Percentiles rank a stretch among this genome's conserved stretches.
Conservation (phyloP, 2,329 filamentous ascomycete genomes). For the Metarhizium brunneum region DNA sequence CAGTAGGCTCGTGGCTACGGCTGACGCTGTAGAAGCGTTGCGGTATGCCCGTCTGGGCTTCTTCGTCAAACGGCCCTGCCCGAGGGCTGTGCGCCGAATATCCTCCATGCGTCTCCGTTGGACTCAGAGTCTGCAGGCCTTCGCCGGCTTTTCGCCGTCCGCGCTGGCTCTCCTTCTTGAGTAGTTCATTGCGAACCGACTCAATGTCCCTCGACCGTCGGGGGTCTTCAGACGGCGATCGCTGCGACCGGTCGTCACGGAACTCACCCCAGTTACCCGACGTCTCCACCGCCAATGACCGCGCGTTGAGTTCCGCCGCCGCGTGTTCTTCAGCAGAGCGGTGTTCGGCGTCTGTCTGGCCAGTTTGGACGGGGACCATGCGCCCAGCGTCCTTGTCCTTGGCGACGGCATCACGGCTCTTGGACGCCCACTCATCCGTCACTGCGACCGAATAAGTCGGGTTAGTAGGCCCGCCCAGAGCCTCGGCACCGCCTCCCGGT, state of each 20-base stretch:
- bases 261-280: conserved; percentile 13
- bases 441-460: conserved; percentile 75
- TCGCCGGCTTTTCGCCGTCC: conserved; percentile 42
- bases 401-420: conserved; percentile 50
- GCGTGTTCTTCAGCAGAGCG: conserved; percentile 33
- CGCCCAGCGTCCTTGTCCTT: conserved; percentile 55
- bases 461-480: conserved; percentile 58
- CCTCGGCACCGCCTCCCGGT: conserved; percentile 62
- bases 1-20: conserved; percentile 8
- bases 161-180: conserved; percentile 35
- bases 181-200: conserved; percentile 24
- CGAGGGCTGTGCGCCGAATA: conserved; percentile 21
- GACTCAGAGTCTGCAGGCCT: conserved; percentile 26
- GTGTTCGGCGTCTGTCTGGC: conserved; percentile 16
- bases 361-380: conserved; percentile 43
- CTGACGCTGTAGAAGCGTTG: conserved; percentile 21
- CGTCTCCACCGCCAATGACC: conserved; percentile 18
- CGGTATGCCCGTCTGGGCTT: conserved; percentile 28
- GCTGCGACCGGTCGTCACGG: conserved; percentile 7
- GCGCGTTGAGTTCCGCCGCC: conserved; percentile 33
- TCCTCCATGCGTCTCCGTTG: conserved; percentile 16
- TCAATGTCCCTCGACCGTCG: conserved; percentile 29
- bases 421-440: conserved; percentile 55
- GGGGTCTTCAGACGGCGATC: conserved; percentile 24
- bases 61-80: conserved; percentile 32